phyloP scores from a whole-genome alignment of 352 stramenopile genomes.

The Phytopythium vexans region DNA sequence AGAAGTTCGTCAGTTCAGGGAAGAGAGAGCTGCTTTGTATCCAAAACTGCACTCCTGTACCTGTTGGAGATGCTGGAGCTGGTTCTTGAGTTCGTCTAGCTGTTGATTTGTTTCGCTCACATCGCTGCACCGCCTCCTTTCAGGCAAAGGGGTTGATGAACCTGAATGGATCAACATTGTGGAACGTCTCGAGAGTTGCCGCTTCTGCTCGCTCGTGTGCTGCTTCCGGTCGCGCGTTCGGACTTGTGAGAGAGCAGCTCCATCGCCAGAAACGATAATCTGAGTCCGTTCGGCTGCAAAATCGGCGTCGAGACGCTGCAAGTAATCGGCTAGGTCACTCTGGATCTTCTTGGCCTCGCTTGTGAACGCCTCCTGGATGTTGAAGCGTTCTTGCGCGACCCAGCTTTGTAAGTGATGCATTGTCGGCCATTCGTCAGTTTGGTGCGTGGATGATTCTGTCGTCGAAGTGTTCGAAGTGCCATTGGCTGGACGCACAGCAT shows the following conservation, averaged over 20 bases:
- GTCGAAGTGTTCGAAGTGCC: background rate
- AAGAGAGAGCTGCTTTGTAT: too few species aligned
- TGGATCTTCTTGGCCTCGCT: conserved; percentile 57
- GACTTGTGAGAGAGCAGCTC: too few species aligned
- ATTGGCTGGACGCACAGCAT: too few species aligned
- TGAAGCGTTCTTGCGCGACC: conserved; percentile 64
- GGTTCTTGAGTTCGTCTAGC: conserved; percentile 22
- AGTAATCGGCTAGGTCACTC: conserved; percentile 34
- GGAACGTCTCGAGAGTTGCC: too few species aligned
- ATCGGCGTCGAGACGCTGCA: conserved; percentile 40
- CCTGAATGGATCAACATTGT: too few species aligned
- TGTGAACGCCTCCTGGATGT: conserved; percentile 65
- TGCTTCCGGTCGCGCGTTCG: too few species aligned
- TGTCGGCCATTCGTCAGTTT: conserved; percentile 15
- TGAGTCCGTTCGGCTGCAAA: conserved; percentile 30
- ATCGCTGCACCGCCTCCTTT: conserved; percentile 5
- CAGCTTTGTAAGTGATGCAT: conserved; percentile 37
- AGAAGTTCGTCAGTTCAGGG: too few species aligned
- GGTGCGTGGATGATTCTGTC: conserved; percentile 2
- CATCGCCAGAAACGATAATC: conserved; percentile 16
- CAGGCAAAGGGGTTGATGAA: conserved; percentile 1
- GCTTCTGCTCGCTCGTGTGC: conserved; percentile 2
- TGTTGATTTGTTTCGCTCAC: conserved; percentile 17
- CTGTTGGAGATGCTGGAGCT: conserved; percentile 19
- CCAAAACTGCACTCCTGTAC: conserved; percentile 3